Evolutionary conservation across 2,329 filamentous ascomycete genomes (phyloP).

Genomic region (Alternaria conjuncta): DNA sequence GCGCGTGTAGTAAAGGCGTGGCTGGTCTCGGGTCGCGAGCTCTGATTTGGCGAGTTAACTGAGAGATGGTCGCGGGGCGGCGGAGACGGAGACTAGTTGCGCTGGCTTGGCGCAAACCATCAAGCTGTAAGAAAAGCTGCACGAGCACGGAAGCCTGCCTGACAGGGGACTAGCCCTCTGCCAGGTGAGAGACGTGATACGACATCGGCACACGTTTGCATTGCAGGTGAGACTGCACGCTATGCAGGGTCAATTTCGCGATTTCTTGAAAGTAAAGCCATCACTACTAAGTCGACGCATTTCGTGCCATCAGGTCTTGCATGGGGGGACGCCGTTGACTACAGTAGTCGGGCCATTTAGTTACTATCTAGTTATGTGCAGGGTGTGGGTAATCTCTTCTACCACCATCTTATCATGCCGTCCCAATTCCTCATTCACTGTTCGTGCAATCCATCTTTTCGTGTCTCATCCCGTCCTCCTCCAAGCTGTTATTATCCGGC

Average conservation of each 20-base stretch:
- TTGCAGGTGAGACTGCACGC: background rate
- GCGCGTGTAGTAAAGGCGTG: slow-evolving; percentile 24
- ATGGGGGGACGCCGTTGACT: slow-evolving; percentile 26
- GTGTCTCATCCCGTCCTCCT: slow-evolving; percentile 10
- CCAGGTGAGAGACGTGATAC: background rate
- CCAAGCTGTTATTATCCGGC: slow-evolving; percentile 8
- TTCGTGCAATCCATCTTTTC: slow-evolving; percentile 33
- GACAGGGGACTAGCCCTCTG: slow-evolving; percentile 3
- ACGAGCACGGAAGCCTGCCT: slow-evolving; percentile 1
- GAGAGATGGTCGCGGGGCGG: slow-evolving; percentile 19
- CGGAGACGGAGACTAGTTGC: slow-evolving; percentile 12
- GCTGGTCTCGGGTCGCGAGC: slow-evolving; percentile 28
- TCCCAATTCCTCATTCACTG: slow-evolving; percentile 35
- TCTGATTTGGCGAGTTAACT: slow-evolving; percentile 24
- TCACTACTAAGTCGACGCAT: background rate
- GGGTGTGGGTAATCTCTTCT: slow-evolving; percentile 35
- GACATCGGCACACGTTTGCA: background rate
- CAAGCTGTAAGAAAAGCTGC: slow-evolving; percentile 11
- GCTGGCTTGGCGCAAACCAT: slow-evolving; percentile 22
- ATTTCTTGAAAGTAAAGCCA: background rate
- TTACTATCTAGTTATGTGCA: slow-evolving; percentile 49
- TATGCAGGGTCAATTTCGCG: background rate
- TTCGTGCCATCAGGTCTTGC: background rate
- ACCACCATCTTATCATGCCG: slow-evolving; percentile 37
- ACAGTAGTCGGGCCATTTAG: slow-evolving; percentile 33